Conservation (phyloP, 83 land plant species). For the Thuja plicata region DNA sequence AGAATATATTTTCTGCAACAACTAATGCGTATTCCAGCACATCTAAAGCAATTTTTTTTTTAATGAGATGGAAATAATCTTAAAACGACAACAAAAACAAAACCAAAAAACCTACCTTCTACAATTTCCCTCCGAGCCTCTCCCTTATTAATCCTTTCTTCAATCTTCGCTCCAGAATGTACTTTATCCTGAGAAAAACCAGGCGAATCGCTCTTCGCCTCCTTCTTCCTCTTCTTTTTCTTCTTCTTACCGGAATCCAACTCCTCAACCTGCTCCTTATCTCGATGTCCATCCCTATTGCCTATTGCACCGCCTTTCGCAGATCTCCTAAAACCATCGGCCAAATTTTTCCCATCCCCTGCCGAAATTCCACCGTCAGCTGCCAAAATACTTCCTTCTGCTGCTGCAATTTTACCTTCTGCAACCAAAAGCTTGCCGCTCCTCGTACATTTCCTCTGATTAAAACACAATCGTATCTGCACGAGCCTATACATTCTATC, state of each 20-base stretch:
- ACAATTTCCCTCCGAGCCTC: neutral
- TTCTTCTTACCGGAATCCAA: neutral
- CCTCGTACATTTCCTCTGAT: neutral
- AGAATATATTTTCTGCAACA: too few species aligned
- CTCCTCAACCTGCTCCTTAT: neutral
- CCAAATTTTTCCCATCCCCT: neutral
- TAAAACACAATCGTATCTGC: neutral
- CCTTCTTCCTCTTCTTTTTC: neutral
- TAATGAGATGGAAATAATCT: neutral
- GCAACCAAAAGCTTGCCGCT: neutral
- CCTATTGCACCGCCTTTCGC: neutral
- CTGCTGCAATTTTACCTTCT: neutral
- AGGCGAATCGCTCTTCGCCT: neutral
- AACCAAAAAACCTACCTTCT: neutral
- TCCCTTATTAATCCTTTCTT: neutral
- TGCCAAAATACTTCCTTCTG: neutral
- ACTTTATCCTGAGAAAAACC: neutral
- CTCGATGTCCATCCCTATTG: neutral
- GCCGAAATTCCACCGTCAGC: neutral
- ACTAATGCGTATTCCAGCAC: neutral
- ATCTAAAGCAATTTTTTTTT: neutral
- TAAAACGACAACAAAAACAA: neutral
- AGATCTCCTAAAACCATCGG: neutral
- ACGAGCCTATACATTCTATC: slow-evolving; percentile 1
- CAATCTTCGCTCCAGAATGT: neutral